These are phyloP conservation scores for Phanerochaete sordida DNA, from an alignment of 768 basidiomycete genomes.

Conservation along the genomic window DNA sequence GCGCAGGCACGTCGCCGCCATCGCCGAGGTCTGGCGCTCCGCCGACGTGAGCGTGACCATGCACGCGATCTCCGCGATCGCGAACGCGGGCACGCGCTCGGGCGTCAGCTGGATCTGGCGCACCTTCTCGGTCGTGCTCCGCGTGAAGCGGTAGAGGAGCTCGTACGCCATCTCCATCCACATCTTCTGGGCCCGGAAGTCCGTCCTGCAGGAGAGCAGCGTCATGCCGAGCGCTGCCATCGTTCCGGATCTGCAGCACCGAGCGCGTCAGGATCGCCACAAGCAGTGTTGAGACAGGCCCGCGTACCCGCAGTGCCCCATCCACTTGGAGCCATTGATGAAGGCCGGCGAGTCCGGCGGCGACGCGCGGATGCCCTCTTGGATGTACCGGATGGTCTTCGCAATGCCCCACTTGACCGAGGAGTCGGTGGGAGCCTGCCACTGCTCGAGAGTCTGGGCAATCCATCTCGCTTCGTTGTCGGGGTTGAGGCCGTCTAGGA, in stretches of 20 bases:
- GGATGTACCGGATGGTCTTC: slow-evolving; percentile 31
- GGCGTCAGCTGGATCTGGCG: slow-evolving; percentile 48
- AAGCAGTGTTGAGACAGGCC: neutral
- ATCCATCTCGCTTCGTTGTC: slow-evolving; percentile 46
- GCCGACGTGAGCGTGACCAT: slow-evolving; percentile 69
- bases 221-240: slow-evolving; percentile 51
- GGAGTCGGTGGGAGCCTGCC: slow-evolving; percentile 60
- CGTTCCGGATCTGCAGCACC: slow-evolving; percentile 21
- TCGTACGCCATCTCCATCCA: slow-evolving; percentile 67
- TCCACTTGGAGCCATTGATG: slow-evolving; percentile 35
- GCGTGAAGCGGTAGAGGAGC: slow-evolving; percentile 52
- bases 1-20: slow-evolving; percentile 68
- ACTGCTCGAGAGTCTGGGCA: slow-evolving; percentile 45
- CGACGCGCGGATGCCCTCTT: slow-evolving; percentile 7
- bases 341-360: slow-evolving; percentile 20
- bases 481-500: slow-evolving; percentile 40
- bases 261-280: neutral
- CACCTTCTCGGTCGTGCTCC: slow-evolving; percentile 39
- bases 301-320: slow-evolving; percentile 47
- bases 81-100: slow-evolving; percentile 59
- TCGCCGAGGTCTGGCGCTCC: slow-evolving; percentile 60
- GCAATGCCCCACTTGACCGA: slow-evolving; percentile 53
- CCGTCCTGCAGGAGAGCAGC: slow-evolving; percentile 55
- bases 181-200: slow-evolving; percentile 60
- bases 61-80: slow-evolving; percentile 68